phyloP scores from a whole-genome alignment of 495 filamentous ascomycete species.

The Talaromyces ruber region DNA sequence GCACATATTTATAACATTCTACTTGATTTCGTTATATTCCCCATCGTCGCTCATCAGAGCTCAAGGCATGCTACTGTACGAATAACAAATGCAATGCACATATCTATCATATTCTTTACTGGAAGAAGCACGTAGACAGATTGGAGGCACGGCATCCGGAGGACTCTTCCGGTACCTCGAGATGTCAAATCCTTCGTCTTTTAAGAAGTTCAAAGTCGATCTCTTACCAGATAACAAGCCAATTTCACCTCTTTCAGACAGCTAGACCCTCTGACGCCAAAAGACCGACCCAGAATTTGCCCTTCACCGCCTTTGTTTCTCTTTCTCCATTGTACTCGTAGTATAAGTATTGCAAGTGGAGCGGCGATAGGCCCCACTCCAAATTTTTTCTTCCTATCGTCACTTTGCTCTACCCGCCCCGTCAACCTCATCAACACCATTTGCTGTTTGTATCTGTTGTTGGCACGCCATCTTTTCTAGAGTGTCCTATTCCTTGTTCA shows the following conservation, averaged over 20 bases:
- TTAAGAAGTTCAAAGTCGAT: neutral
- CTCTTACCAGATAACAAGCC: neutral
- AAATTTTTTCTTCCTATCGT: conserved; percentile 2
- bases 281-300: neutral
- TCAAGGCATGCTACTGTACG: neutral
- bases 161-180: neutral
- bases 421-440: neutral
- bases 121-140: neutral
- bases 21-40: neutral
- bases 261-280: neutral
- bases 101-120: neutral
- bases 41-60: neutral
- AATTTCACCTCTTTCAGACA: neutral
- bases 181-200: neutral
- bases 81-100: neutral
- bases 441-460: neutral
- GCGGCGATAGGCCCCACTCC: neutral
- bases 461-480: neutral
- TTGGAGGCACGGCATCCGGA: neutral
- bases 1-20: neutral
- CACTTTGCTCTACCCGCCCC: neutral
- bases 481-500: neutral
- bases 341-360: neutral
- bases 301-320: neutral
- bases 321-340: no score